Percentiles rank a stretch among this genome's conserved stretches.
Conservation (phyloP, 306 rosid genomes). For the Trichosanthes truncata region DNA sequence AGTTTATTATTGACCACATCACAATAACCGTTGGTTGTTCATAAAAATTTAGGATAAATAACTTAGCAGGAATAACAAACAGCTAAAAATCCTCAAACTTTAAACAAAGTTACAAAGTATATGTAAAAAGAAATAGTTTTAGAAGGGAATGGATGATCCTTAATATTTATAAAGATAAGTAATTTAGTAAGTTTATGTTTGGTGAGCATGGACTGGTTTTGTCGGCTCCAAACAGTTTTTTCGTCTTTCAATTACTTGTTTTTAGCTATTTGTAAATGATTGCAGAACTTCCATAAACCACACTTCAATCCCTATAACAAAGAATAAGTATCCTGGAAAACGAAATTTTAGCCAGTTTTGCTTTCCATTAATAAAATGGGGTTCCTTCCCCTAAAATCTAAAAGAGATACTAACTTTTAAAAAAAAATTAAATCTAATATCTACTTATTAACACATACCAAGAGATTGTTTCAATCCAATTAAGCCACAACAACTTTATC, state of each 20-base stretch:
- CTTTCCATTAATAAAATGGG: not conserved
- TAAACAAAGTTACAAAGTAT: not conserved
- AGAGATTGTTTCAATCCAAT: not conserved
- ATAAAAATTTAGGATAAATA: too few species aligned
- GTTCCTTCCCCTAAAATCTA: not conserved
- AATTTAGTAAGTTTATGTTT: not conserved
- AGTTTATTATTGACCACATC: constrained; percentile 1
- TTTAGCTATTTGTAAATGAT: not conserved
- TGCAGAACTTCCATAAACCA: not conserved
- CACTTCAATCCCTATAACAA: not conserved
- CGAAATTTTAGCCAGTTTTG: not conserved
- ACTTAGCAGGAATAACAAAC: not conserved
- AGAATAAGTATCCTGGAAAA: not conserved
- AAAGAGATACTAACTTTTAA: too few species aligned
- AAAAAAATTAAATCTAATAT: not conserved
- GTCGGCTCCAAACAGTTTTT: not conserved
- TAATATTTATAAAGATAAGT: not conserved
- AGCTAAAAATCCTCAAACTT: not conserved
- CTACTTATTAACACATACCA: not conserved
- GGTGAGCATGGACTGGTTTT: not conserved
- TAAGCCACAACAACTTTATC: too few species aligned
- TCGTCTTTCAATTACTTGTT: not conserved
- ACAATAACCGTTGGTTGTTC: not conserved
- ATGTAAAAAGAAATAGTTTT: not conserved
- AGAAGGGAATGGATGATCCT: not conserved